A percentile compares a stretch with the other conserved stretches of the same genome.
phyloP scores from a whole-genome alignment of 768 basidiomycete genomes.

The Rhizopogon vesiculosus region DNA sequence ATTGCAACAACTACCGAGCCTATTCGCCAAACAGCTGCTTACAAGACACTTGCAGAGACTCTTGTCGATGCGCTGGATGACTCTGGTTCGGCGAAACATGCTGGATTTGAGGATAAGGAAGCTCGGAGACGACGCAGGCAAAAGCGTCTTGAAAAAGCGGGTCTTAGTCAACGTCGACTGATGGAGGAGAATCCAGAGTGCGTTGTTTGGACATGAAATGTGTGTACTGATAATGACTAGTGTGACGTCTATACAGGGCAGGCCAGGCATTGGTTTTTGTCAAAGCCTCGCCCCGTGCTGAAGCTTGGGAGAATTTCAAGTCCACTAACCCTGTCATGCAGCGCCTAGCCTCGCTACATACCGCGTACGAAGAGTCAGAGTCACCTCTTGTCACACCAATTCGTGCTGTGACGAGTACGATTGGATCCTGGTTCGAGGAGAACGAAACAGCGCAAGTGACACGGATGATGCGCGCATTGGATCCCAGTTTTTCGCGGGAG shows the following conservation, averaged over 20 bases:
- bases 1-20: constrained; percentile 91
- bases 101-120: constrained; percentile 95
- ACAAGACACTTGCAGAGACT: constrained; percentile 87
- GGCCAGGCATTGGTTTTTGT: constrained; percentile 83
- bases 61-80: constrained; percentile 92
- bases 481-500: constrained; percentile 84
- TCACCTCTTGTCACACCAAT: constrained; percentile 80
- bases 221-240: background rate
- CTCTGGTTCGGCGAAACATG: constrained; percentile 88
- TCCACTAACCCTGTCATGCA: constrained; percentile 75
- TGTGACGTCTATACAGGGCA: constrained; percentile 53
- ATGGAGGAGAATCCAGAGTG: constrained; percentile 79
- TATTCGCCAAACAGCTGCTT: constrained; percentile 93
- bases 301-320: constrained; percentile 78
- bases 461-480: constrained; percentile 80
- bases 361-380: constrained; percentile 88
- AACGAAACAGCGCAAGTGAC: constrained; percentile 97
- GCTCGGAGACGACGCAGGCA: constrained; percentile 78
- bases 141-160: constrained; percentile 79
- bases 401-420: constrained; percentile 76
- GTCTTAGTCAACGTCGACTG: constrained; percentile 47
- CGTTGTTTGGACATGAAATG: constrained; percentile 23
- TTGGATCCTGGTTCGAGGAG: constrained; percentile 93
- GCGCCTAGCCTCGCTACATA: constrained; percentile 50
- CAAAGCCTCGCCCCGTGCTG: constrained; percentile 73